Base-by-base conservation (phyloP, 345 rosid species). In the Punica granatum region DNA sequence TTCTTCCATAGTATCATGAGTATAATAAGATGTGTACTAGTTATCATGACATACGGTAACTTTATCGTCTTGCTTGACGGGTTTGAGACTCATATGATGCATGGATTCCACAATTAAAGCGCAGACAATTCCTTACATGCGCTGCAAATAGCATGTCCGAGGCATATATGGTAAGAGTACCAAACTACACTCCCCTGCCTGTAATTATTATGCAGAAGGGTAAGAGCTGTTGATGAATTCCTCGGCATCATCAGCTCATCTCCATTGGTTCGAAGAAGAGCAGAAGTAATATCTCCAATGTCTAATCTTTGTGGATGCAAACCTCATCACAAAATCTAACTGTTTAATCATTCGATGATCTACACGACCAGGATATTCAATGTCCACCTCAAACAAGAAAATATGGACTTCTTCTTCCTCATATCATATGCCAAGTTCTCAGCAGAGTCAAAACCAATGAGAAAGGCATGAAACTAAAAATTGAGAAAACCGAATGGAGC, bases 191-290 rank as follows among this genome's bases (percentile, higher is more conserved):
- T 48, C 6, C 4, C 42, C 6, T 14, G 32, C 15, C 3, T 21
- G 21, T 49, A 49, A 68, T 49, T 62, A 1, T 69, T 56, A 30
- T 56, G 76, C 87, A 90, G 97, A 96, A 90, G 98, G 97, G 93
- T 90, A 26, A 81, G 93, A 70, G 97, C 93, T 58, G 77, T 79
- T 60, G 75, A 76, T 51, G 98, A 92, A 77, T 88, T 80, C 82
- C 92, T 90, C 66, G 67, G 73, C 23, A 79, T 79, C 31, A 85
- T 92, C 32, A 78, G 75, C 67, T 68, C 87, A 56, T 84, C 93
- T 74, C 80, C 79, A 18, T 58, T 74, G 65, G 87, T 90, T 88
- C 92, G 69, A 72, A 79, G 67, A 87, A 84, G 86, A 87, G 84
- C 32, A 37, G 31, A n/a, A 48, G 66, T 63, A 63, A n/a, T n/a